Evolutionary conservation across 1,284 basidiomycete genomes (phyloP).

Genomic region (Leccinum griseonigrum): DNA sequence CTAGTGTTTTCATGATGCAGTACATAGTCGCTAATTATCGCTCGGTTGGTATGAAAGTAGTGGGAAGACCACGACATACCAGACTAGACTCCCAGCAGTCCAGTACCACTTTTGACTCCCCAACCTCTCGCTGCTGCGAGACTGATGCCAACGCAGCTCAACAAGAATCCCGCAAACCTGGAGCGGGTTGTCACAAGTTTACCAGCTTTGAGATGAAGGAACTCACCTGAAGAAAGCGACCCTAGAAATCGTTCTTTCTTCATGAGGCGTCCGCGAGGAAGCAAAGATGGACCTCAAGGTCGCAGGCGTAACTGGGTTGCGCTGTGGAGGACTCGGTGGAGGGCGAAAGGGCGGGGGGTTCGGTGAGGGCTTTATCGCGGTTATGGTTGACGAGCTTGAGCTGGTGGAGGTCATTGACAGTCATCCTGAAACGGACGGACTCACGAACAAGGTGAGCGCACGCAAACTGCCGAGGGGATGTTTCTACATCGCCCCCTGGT

Average conservation of each 20-base stretch:
- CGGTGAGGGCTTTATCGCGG: slow-evolving; percentile 37
- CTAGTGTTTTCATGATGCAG: not conserved
- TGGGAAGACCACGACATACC: not conserved
- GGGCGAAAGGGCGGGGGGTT: slow-evolving; percentile 34
- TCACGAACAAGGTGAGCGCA: not conserved
- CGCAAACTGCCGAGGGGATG: slow-evolving; percentile 27
- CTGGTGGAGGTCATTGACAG: slow-evolving; percentile 44
- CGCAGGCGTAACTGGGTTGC: slow-evolving; percentile 78
- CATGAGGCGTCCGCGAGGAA: slow-evolving; percentile 71
- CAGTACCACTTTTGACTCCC: slow-evolving; percentile 59
- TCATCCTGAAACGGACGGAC: not conserved
- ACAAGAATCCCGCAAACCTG: slow-evolving; percentile 75
- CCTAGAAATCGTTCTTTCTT: slow-evolving; percentile 77
- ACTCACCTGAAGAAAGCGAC: slow-evolving; percentile 77
- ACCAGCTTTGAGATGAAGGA: not conserved
- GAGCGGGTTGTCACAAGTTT: slow-evolving; percentile 2
- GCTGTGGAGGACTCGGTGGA: slow-evolving; percentile 37
- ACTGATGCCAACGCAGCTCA: slow-evolving; percentile 78
- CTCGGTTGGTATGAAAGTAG: not conserved
- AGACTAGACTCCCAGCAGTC: slow-evolving; percentile 60
- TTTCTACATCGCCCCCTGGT: not conserved
- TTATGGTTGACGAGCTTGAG: slow-evolving; percentile 52
- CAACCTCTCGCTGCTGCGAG: slow-evolving; percentile 66
- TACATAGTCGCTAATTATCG: not conserved
- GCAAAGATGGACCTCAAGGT: slow-evolving; percentile 78